Evolutionary conservation across 2,329 filamentous ascomycete species (phyloP).

Genomic region (Epichloe typhina): DNA sequence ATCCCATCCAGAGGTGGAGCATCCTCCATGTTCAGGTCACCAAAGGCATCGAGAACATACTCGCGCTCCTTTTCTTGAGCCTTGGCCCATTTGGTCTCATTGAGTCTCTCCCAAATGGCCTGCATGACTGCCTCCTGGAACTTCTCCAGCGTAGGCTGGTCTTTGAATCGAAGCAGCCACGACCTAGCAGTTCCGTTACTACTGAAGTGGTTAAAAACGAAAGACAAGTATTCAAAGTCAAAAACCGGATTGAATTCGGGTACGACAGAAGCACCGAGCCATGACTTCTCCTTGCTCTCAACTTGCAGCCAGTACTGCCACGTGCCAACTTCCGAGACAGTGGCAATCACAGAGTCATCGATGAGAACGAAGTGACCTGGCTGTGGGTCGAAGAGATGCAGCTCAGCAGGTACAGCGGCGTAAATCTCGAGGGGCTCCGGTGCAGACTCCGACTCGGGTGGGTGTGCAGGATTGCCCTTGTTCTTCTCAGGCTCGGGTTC

Average conservation of each 20-base stretch:
- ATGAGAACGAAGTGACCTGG: conserved; percentile 75
- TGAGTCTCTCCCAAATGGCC: conserved; percentile 90
- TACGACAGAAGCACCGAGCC: conserved; percentile 74
- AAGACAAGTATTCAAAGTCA: conserved; percentile 97
- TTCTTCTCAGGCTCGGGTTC: not conserved
- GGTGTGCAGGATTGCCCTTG: not conserved
- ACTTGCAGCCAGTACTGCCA: conserved; percentile 98
- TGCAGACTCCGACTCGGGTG: conserved; percentile 15
- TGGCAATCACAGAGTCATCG: conserved; percentile 60
- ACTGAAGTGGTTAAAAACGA: conserved; percentile 96
- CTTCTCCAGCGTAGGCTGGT: conserved; percentile 63
- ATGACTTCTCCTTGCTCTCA: conserved; percentile 59
- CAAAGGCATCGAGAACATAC: conserved; percentile 90
- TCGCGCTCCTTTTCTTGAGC: conserved; percentile 85
- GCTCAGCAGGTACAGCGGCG: conserved; percentile 62
- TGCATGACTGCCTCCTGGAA: conserved; percentile 95
- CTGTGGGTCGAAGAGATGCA: conserved; percentile 87
- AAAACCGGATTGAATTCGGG: conserved; percentile 96
- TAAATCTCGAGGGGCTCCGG: conserved; percentile 64
- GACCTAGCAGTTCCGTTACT: conserved; percentile 84
- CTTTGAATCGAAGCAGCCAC: conserved; percentile 86
- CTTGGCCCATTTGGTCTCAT: conserved; percentile 88
- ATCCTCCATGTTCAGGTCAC: conserved; percentile 88
- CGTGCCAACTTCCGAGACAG: conserved; percentile 71
- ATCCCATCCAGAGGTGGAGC: conserved; percentile 30